phyloP scores from a whole-genome alignment of 2,329 filamentous ascomycete species.

The Helotiales sp. region DNA sequence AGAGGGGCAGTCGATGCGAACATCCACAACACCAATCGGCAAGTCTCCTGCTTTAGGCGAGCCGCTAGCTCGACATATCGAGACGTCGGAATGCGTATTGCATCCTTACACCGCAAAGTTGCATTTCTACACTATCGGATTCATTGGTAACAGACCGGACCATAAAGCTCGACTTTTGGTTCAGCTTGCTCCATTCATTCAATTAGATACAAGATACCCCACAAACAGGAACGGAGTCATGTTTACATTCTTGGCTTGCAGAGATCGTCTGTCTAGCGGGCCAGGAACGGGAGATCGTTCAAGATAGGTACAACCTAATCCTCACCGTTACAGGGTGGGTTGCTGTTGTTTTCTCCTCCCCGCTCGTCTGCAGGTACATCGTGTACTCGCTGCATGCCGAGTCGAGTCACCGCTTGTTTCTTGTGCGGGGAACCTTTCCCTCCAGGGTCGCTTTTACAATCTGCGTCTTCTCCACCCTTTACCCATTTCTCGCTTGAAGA shows the following conservation, averaged over 20 bases:
- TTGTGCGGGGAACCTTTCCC: neutral
- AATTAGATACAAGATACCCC: neutral
- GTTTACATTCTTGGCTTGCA: neutral
- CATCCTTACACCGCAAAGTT: constrained; percentile 11
- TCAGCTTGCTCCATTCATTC: neutral
- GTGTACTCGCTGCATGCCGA: neutral
- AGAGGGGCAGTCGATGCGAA: neutral
- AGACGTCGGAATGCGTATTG: neutral
- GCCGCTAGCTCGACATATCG: neutral
- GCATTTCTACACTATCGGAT: neutral
- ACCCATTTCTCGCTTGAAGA: too few relatives aligned
- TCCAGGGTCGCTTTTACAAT: too few relatives aligned
- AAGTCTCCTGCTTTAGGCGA: neutral
- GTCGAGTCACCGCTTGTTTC: constrained; percentile 6
- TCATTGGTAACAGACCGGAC: neutral
- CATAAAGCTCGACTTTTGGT: neutral
- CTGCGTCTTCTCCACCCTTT: too few relatives aligned
- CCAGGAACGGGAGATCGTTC: neutral
- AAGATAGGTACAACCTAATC: neutral
- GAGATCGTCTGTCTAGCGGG: neutral
- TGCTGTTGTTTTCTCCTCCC: neutral
- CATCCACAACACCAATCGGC: neutral
- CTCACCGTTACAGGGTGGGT: neutral
- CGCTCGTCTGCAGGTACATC: neutral
- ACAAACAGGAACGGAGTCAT: neutral